A percentile compares a stretch with the other conserved stretches of the same genome.
Evolutionary conservation across 495 filamentous ascomycete genomes (phyloP).

Genomic region (Penicillium riverlandense): DNA sequence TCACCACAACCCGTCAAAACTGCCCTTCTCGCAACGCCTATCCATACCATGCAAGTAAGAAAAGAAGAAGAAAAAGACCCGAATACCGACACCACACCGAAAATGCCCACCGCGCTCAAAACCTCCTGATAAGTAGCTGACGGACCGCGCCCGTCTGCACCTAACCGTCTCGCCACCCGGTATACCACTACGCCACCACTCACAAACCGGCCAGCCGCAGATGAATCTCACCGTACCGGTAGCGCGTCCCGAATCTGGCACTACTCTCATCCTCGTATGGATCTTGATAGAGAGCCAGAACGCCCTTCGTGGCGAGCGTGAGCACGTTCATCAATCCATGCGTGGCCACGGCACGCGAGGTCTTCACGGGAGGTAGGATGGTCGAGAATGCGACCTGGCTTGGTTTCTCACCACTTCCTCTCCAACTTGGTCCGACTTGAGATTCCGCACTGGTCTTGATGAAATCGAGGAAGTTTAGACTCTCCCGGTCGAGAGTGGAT

Average conservation of each 20-base stretch:
- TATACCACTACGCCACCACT: not conserved
- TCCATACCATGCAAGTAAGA: not conserved
- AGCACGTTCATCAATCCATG: constrained; percentile 71
- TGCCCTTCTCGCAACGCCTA: too few species aligned
- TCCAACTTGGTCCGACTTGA: too few species aligned
- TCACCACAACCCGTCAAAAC: too few species aligned
- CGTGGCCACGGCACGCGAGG: constrained; percentile 53
- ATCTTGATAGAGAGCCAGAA: constrained; percentile 26
- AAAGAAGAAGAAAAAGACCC: not conserved
- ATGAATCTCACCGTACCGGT: constrained; percentile 27
- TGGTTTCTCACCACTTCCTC: not conserved
- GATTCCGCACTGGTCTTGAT: constrained; percentile 20
- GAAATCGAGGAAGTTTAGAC: constrained; percentile 54
- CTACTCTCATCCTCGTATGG: constrained; percentile 12
- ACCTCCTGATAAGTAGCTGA: not conserved
- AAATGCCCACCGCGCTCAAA: constrained; percentile 28
- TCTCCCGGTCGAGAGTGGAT: constrained; percentile 50
- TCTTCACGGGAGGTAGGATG: constrained; percentile 48
- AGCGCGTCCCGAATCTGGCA: constrained; percentile 13
- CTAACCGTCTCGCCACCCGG: too few species aligned
- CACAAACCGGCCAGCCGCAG: constrained; percentile 10
- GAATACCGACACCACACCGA: constrained; percentile 8
- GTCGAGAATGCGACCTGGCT: constrained; percentile 47
- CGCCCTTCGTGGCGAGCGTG: constrained; percentile 57
- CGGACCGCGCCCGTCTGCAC: too few species aligned